phyloP scores from a whole-genome alignment of 78 protist species.

The Creolimax fragrantissima region DNA sequence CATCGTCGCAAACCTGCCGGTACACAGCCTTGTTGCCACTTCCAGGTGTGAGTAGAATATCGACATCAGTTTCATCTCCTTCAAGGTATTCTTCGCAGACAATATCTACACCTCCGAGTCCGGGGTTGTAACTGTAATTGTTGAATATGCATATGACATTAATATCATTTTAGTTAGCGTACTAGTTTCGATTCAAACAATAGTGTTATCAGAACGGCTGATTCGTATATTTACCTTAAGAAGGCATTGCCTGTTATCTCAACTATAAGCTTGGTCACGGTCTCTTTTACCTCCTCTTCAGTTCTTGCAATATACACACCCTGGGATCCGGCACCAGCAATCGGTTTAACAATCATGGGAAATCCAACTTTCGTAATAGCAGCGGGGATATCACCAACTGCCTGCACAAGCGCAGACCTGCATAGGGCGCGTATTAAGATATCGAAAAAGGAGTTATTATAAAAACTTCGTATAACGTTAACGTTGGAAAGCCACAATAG shows the following conservation, averaged over 20 bases:
- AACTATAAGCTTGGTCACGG: neutral
- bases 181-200: too few relatives aligned
- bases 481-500: neutral
- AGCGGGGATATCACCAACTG: neutral
- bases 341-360: slow-evolving; percentile 8
- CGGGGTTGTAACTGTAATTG: too few relatives aligned
- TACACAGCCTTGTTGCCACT: neutral
- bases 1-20: neutral
- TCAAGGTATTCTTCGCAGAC: neutral
- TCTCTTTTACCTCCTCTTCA: neutral
- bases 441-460: too few relatives aligned
- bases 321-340: neutral
- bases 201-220: too few relatives aligned
- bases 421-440: too few relatives aligned
- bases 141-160: neutral
- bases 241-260: neutral
- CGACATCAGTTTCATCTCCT: slow-evolving; percentile 15
- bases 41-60: neutral
- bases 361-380: neutral
- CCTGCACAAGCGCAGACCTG: neutral
- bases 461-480: too few relatives aligned
- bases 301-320: neutral
- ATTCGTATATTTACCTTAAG: too few relatives aligned
- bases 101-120: neutral
- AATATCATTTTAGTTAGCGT: neutral